Evolutionary conservation across 2,329 filamentous ascomycete species (phyloP).

Genomic region (Fusarium camptoceras): DNA sequence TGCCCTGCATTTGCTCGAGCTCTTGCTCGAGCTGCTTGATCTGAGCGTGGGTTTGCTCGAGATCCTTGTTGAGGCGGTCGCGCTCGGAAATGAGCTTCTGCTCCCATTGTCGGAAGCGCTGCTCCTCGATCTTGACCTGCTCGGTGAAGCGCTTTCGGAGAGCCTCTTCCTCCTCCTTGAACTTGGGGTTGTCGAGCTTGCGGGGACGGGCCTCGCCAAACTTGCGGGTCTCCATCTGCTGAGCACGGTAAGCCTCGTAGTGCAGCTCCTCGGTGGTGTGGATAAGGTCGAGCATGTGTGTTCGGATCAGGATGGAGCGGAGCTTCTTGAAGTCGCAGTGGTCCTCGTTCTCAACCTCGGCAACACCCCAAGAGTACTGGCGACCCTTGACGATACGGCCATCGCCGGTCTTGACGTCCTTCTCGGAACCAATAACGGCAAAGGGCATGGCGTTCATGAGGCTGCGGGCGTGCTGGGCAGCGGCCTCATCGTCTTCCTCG

Average conservation of each 20-base stretch:
- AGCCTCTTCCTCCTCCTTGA: slow-evolving; percentile 99
- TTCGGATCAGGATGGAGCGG: slow-evolving; percentile 97
- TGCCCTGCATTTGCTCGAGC: slow-evolving; percentile 93
- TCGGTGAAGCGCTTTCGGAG: slow-evolving; percentile 99
- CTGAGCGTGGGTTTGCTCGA: slow-evolving; percentile 95
- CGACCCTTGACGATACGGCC: slow-evolving; percentile 98
- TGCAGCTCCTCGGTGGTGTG: slow-evolving; percentile 99
- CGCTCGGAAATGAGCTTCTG: slow-evolving; percentile 99
- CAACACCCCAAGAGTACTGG: slow-evolving; percentile 99
- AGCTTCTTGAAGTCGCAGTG: slow-evolving; percentile 99
- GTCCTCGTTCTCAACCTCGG: slow-evolving; percentile 99
- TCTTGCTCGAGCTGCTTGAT: slow-evolving; percentile 94
- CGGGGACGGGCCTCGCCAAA: slow-evolving; percentile 96
- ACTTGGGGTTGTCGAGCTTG: slow-evolving; percentile 99
- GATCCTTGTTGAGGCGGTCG: slow-evolving; percentile 99
- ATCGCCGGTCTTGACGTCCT: slow-evolving; percentile 96
- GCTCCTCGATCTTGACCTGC: slow-evolving; percentile 99
- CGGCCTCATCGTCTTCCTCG: slow-evolving; percentile 97
- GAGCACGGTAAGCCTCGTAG: slow-evolving; percentile 98
- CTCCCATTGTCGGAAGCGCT: slow-evolving; percentile 99
- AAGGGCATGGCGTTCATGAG: slow-evolving; percentile 98
- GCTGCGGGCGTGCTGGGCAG: slow-evolving; percentile 92
- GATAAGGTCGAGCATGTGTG: slow-evolving; percentile 99
- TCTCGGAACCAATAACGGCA: slow-evolving; percentile 98
- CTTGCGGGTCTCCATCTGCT: slow-evolving; percentile 99